Conservation (phyloP, 768 basidiomycete species). For the Termitomyces sp. region DNA sequence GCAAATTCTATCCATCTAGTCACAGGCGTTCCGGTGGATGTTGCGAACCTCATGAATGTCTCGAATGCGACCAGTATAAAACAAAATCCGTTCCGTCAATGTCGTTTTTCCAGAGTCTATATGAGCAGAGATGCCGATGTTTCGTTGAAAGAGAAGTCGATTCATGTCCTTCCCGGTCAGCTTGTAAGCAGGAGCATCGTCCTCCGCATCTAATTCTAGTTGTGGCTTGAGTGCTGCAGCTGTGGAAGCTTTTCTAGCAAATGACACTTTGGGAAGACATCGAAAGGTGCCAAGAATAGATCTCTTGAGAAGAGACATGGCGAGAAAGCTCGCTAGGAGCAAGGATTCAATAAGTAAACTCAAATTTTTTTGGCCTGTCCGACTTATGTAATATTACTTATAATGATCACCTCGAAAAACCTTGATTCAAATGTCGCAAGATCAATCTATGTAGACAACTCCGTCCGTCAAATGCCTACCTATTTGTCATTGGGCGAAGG, state of each 20-base stretch:
- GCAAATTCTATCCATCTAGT: conserved; percentile 6
- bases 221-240: conserved; percentile 35
- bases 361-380: not conserved
- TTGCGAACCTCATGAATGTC: conserved; percentile 90
- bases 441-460: no score
- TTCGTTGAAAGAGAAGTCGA: conserved; percentile 74
- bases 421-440: no score
- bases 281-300: not conserved
- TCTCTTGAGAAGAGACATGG: conserved; percentile 11
- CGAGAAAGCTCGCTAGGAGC: not conserved
- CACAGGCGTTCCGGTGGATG: conserved; percentile 15
- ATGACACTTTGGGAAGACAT: conserved; percentile 3
- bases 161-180: conserved; percentile 61
- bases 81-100: conserved; percentile 91
- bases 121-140: conserved; percentile 94
- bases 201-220: conserved; percentile 3
- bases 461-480: no score
- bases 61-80: conserved; percentile 91
- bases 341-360: not conserved
- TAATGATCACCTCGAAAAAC: no score
- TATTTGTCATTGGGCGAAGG: no score
- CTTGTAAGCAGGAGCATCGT: conserved; percentile 26
- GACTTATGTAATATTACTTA: not conserved
- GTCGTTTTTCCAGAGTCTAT: conserved; percentile 99
- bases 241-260: conserved; percentile 33